Conservation (phyloP, 148 eudicot species). For the Spergularia bocconei region DNA sequence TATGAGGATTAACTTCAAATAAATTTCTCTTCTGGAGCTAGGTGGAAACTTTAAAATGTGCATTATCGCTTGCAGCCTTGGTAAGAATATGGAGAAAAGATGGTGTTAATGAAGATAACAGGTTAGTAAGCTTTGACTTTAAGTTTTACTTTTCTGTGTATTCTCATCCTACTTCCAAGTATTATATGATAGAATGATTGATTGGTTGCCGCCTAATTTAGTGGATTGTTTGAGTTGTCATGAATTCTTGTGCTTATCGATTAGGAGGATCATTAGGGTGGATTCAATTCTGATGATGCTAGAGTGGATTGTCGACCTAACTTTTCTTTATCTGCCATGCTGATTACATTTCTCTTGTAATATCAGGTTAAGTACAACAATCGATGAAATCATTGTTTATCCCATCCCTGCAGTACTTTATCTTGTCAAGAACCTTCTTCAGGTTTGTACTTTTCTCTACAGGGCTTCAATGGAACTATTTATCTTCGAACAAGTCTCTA, state of each 20-base stretch:
- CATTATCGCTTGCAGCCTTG: conserved; percentile 81
- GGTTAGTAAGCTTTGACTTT: conserved; percentile 30
- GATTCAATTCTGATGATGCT: not conserved
- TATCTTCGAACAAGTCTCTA: conserved; percentile 7
- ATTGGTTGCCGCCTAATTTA: not conserved
- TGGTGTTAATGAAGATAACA: conserved; percentile 94
- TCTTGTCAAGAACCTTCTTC: conserved; percentile 87
- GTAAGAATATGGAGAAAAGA: conserved; percentile 80
- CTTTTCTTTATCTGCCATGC: not conserved
- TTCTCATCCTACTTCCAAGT: not conserved
- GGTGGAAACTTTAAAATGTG: conserved; percentile 98
- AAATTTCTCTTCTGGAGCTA: conserved; percentile 29
- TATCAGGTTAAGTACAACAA: conserved; percentile 80
- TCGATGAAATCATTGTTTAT: conserved; percentile 90
- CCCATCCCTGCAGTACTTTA: conserved; percentile 96
- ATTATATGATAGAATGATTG: not conserved
- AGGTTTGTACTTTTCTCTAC: conserved; percentile 40
- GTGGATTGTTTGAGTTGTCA: not conserved
- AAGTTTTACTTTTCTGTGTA: not conserved
- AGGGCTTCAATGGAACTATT: conserved; percentile 5
- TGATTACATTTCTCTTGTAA: not conserved
- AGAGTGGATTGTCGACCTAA: not conserved
- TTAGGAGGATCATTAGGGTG: not conserved
- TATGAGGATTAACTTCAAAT: not conserved
- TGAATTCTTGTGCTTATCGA: not conserved